Evolutionary conservation across 1,284 basidiomycete species (phyloP), one percentile per base, ranked within the genome.

Genomic region (Lignosus rhinocerotis): DNA sequence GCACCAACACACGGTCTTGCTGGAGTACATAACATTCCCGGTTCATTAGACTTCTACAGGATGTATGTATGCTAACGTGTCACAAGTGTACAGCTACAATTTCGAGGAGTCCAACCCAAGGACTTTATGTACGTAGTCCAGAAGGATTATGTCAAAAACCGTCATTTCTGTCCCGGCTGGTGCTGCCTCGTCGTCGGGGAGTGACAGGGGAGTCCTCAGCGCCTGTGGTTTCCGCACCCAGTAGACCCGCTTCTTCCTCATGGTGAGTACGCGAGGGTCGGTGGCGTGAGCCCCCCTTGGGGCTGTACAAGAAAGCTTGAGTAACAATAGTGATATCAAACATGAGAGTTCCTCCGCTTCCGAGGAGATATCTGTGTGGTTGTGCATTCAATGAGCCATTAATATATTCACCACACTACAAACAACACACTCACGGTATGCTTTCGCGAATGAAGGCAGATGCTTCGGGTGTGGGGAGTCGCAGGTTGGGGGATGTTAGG

Each of bases 301-400:
- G 64, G 5, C 72, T 68, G 62, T 87, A 88, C 5, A 86, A 66
- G 59, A 80, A 72, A 10, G 79, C 80, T 69, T 91, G 90, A 10
- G 78, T 68, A 64, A 91, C 82, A 68, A 97, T 96, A 3, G 90
- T 90, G 49, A 96, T 76, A 70, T 97, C 94, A 71, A 96, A 97
- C 63, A 93, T 73, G 31, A 96, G 83, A 0, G 94, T 96, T 2
- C 94, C 94, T 38, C 83, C 93, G 56, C 92, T 94, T 11, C 93
- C 93, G 2, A 96, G 76, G 0, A 96, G 79, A 70, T 94, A 96
- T 56, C 92, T 93, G 46, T 17, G 32, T 43, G 19, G 0, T 4
- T 3, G 43, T 30, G 41, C 6, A 6, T 4, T 6, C 17, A 6
- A 43, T 10, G 19, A 10, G 41, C 6, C 14, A 10, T 7, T 4